These are phyloP conservation scores for Amorphotheca resinae DNA, from an alignment of 495 filamentous ascomycete genomes.

Conservation along the genomic window DNA sequence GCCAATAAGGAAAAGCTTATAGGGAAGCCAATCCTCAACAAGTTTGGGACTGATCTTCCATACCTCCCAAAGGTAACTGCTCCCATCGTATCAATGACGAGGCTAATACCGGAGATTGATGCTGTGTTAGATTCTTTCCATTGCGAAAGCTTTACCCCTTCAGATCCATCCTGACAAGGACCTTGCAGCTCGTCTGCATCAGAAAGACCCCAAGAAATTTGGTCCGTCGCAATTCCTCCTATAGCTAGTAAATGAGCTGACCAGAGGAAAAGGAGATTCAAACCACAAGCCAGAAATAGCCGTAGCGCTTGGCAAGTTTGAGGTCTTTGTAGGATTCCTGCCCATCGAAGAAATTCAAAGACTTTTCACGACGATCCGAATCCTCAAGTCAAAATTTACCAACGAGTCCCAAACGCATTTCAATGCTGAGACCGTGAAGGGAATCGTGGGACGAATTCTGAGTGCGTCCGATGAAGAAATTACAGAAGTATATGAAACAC, in stretches of 20 bases:
- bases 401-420: slow-evolving; percentile 32
- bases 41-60: slow-evolving; percentile 53
- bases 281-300: slow-evolving; percentile 84
- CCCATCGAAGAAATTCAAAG: slow-evolving; percentile 45
- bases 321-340: slow-evolving; percentile 69
- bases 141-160: slow-evolving; percentile 66
- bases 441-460: slow-evolving; percentile 44
- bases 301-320: slow-evolving; percentile 60
- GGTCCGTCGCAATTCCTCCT: too few relatives aligned
- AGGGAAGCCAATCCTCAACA: slow-evolving; percentile 47
- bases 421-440: slow-evolving; percentile 48
- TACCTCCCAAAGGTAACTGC: slow-evolving; percentile 57
- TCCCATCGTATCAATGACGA: background rate
- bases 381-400: slow-evolving; percentile 41
- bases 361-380: slow-evolving; percentile 40
- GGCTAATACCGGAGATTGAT: background rate
- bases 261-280: too few relatives aligned
- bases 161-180: slow-evolving; percentile 66
- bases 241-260: too few relatives aligned
- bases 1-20: slow-evolving; percentile 50
- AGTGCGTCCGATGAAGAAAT: slow-evolving; percentile 39
- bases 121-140: slow-evolving; percentile 49
- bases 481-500: slow-evolving; percentile 32
- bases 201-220: slow-evolving; percentile 50
- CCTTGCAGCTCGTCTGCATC: slow-evolving; percentile 49